Base-by-base conservation (phyloP, 352 stramenopile species). In the Phytophthora aleatoria region DNA sequence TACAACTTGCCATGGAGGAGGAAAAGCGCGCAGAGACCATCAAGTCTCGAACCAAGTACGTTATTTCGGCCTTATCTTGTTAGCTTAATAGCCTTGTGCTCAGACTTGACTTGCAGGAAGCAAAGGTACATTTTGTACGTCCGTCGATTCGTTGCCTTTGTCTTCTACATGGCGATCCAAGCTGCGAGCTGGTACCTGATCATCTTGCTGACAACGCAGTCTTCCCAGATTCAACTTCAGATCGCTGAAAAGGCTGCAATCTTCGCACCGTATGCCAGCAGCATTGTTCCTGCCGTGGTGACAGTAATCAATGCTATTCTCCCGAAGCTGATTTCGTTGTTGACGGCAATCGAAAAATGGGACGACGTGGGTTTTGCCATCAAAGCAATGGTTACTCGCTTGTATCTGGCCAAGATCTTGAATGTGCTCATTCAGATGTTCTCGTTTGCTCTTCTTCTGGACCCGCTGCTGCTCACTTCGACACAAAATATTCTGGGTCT, bases 391-490 rank as follows among this genome's bases (percentile, higher is more conserved):
- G 77, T 94, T 35, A 92, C 79, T 26, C 80, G 85, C 1, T 50
- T 95, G 41, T 95, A 92, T 50, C 43, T 95, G 42, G 83, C 87
- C n/a, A 93, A 95, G 63, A 83, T 91, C 26, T 71, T 95, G 15
- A 95, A 95, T 50, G 82, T 91, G 1, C 39, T 92, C 13, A 92
- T 95, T 47, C 87, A 95, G 59, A 43, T 95, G 26, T 82, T 85
- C 55, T 93, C 87, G 24, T 92, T 88, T 57, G 71, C 72, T 20
- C 61, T 92, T 26, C 66, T 95, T 7, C 50, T 93, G 6, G 77
- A 94, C 16, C 87, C 87, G 15, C 83, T 83, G 30, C 36, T 94
- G 49, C 71, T 88, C 28, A 87, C 83, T 1, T 72, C 61, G 0
- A 75, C 47, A 4, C 58, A 73, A 48, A 78, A 52, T 11, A 55